These are phyloP conservation scores for Sugiyamaella marilandica DNA, from an alignment of 805 yeast genomes.

Conservation along the genomic window DNA sequence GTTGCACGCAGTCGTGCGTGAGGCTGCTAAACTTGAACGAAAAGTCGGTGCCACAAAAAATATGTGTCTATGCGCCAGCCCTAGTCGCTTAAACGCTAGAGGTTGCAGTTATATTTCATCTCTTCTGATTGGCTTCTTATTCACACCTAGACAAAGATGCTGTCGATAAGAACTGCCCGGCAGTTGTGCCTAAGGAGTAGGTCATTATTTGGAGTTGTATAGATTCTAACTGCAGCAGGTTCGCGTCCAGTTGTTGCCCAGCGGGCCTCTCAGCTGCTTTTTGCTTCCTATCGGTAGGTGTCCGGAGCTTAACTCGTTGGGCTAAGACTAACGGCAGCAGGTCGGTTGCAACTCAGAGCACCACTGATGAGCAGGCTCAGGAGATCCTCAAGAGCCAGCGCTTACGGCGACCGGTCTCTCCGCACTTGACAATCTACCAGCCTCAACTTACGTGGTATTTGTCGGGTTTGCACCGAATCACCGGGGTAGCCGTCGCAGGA, in stretches of 20 bases:
- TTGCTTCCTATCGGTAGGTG: conserved; percentile 15
- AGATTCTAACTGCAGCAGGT: conserved; percentile 8
- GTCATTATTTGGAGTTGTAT: not conserved
- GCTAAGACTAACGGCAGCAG: conserved; percentile 5
- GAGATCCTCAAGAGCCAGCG: conserved; percentile 75
- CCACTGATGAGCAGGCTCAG: conserved; percentile 61
- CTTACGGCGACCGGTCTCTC: conserved; percentile 81
- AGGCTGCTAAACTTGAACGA: no score
- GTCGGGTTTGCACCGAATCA: conserved; percentile 79
- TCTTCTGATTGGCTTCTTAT: conserved; percentile 3
- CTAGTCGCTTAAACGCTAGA: no score
- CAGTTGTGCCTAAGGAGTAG: conserved; percentile 11
- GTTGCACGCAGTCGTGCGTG: no score
- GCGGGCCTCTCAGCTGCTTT: conserved; percentile 18
- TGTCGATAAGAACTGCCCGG: conserved; percentile 5
- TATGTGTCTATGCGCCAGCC: no score
- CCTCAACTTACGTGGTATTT: conserved; percentile 83
- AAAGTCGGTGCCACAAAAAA: no score
- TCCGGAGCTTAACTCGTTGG: not conserved
- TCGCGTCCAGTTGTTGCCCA: conserved; percentile 15
- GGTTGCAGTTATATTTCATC: not conserved
- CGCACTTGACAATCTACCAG: conserved; percentile 84
- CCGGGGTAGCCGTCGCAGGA: conserved; percentile 78
- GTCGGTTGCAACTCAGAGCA: conserved; percentile 38
- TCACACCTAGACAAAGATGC: conserved; percentile 5